These are phyloP conservation scores for Neofusicoccum sp. DNA, from an alignment of 2,329 filamentous ascomycete genomes.

Conservation along the genomic window DNA sequence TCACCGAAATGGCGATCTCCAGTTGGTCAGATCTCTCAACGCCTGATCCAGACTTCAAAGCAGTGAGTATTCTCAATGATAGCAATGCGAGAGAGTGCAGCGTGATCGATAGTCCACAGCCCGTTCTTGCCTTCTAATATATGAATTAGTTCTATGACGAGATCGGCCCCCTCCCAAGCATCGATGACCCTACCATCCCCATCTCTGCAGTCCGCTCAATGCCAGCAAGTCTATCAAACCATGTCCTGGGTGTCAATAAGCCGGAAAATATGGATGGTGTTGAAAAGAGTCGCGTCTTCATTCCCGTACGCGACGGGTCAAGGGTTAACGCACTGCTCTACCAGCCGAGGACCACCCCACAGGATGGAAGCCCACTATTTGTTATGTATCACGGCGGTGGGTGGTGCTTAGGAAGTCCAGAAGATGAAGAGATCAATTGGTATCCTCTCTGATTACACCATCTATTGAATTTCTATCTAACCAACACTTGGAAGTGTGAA, in stretches of 20 bases:
- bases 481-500: background rate
- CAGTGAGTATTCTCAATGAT: background rate
- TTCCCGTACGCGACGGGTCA: slow-evolving; percentile 4
- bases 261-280: slow-evolving; percentile 1
- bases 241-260: background rate
- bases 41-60: background rate
- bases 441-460: slow-evolving; percentile 13
- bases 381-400: slow-evolving; percentile 27
- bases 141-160: background rate
- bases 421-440: slow-evolving; percentile 18
- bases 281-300: background rate
- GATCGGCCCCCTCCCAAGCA: background rate
- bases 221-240: background rate
- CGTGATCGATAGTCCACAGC: no score
- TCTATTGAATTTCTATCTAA: slow-evolving; percentile 13
- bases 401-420: slow-evolving; percentile 22
- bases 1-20: background rate
- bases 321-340: background rate
- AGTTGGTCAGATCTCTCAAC: slow-evolving; percentile 3
- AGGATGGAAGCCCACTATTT: slow-evolving; percentile 19
- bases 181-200: background rate
- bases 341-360: background rate
- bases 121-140: no score
- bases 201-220: background rate
- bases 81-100: no score